Evolutionary conservation across 2,329 filamentous ascomycete species (phyloP), one percentile per base, ranked within the genome.

Genomic region (Mollisia scopiformis): DNA sequence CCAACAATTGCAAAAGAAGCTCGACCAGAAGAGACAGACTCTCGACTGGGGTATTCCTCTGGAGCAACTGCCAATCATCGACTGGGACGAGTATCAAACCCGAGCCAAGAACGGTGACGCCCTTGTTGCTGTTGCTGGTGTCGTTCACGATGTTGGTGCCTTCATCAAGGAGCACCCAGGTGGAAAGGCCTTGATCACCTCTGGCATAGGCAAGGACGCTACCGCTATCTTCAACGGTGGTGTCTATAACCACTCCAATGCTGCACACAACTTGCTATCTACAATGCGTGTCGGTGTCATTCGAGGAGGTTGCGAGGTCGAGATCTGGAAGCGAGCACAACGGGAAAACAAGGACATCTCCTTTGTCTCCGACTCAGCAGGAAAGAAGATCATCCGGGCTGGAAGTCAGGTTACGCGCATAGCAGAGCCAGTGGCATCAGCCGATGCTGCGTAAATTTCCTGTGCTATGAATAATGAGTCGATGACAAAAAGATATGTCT

Each of bases 151-250:
- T 72, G 87, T 96, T 25, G 86, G 85, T 69, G 83, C 90, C 74
- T 96, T 96, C 78, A 90, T 95, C 81, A 90, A 91, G 77, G 90
- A 93, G 71, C 92, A 96, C 77, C 92, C 92, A n/a, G 92, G 92
- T 82, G 92, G 92, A 74, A 92, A 91, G 82, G 90, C 91, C 43
- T 88, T 96, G 79, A 95, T 96, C 79, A 86, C 81, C 68, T 90
- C 89, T 28, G 91, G 88, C 54, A 85, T 96, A 59, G 92, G 92
- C 75, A 95, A 95, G 81, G 92, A 96, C 66, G 91, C 91, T 58
- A 95, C 92, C 16, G 90, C 91, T 69, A 92, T 93, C 78, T 96
- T 96, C 85, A 96, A 96, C 77, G 92, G 92, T 67, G 92, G 92
- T 78, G 90, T 96, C 64, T 96, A 96, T 81, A 85, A 89, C 75